These are phyloP conservation scores for Pseudocercospora fuligena DNA, from an alignment of 2,329 filamentous ascomycete genomes.

Conservation along the genomic window DNA sequence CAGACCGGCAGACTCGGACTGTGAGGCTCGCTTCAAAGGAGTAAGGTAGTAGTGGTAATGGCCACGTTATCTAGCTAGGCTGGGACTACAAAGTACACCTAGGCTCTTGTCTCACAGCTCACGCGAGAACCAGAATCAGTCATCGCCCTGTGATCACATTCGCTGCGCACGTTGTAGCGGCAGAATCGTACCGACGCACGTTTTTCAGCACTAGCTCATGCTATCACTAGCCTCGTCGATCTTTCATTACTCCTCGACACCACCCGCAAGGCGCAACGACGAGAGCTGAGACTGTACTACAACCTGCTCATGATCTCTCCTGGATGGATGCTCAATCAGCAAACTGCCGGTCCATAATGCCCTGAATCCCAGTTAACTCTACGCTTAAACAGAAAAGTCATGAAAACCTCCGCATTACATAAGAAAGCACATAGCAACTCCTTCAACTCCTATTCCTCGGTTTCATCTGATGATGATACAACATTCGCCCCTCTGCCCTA, in stretches of 20 bases:
- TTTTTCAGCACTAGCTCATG: constrained; percentile 7
- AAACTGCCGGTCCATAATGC: constrained; percentile 3
- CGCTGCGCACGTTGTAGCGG: too few species aligned
- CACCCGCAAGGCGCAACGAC: neutral
- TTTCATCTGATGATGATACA: neutral
- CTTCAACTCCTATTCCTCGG: neutral
- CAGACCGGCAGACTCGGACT: neutral
- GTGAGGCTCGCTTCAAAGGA: neutral
- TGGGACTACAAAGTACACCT: neutral
- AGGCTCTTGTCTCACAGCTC: neutral
- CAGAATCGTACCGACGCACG: constrained; percentile 1
- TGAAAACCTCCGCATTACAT: neutral
- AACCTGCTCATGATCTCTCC: neutral
- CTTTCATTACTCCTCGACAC: constrained; percentile 8
- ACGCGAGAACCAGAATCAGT: neutral
- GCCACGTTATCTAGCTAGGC: neutral
- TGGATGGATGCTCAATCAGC: neutral
- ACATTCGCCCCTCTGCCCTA: constrained; percentile 14
- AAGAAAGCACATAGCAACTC: neutral
- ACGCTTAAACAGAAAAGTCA: neutral
- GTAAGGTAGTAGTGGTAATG: neutral
- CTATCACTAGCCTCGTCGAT: neutral
- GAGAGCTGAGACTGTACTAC: neutral
- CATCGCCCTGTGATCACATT: neutral
- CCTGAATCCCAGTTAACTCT: constrained; percentile 4